These are phyloP conservation scores for Argentina anserina DNA, from an alignment of 306 rosid genomes.

Conservation along the genomic window DNA sequence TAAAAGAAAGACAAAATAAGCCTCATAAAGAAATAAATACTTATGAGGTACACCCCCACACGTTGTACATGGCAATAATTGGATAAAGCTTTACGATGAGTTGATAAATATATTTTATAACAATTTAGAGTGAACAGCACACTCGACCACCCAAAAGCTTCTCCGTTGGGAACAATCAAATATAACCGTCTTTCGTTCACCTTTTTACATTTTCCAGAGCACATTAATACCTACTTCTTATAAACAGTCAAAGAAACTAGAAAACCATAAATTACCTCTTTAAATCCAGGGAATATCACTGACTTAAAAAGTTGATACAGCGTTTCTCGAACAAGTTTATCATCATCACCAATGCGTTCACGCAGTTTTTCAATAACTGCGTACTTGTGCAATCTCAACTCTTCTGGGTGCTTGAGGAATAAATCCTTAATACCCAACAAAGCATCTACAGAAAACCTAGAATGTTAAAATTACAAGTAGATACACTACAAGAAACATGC, in stretches of 20 bases:
- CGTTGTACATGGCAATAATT: not conserved
- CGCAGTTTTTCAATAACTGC: constrained; percentile 71
- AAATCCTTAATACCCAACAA: constrained; percentile 77
- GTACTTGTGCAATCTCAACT: constrained; percentile 59
- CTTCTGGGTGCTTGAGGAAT: constrained; percentile 59
- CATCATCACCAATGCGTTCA: constrained; percentile 76
- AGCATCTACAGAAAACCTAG: constrained; percentile 46
- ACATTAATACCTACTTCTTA: not conserved
- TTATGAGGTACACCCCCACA: not conserved
- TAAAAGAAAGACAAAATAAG: not conserved
- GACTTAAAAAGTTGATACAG: constrained; percentile 63
- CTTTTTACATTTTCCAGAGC: not conserved
- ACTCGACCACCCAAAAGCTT: not conserved
- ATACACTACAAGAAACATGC: constrained; percentile 14
- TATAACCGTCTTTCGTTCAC: not conserved
- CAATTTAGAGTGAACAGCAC: not conserved
- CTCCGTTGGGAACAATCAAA: not conserved
- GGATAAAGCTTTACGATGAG: no score
- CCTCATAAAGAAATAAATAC: not conserved
- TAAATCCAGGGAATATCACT: constrained; percentile 69
- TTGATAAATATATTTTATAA: not conserved
- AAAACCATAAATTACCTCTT: constrained; percentile 47
- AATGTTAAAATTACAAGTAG: constrained; percentile 15
- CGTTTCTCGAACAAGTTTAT: constrained; percentile 63
- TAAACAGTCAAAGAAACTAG: not conserved